phyloP scores from a whole-genome alignment of 495 filamentous ascomycete species.

The Tuber microsphaerosporum region DNA sequence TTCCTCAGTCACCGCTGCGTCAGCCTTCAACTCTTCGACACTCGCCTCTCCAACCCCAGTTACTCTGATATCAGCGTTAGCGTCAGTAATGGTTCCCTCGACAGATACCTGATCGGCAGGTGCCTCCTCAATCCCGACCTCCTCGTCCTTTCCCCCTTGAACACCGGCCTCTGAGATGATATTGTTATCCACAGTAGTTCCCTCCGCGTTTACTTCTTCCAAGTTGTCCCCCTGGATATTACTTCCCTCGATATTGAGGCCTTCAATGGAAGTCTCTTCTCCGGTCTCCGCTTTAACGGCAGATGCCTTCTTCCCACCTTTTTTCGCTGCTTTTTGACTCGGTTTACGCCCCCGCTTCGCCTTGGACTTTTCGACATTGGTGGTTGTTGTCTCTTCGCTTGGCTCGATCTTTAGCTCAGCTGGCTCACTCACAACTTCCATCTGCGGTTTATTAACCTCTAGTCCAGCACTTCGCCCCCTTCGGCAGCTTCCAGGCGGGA shows the following conservation, averaged over 20 bases:
- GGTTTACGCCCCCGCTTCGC: constrained; percentile 2
- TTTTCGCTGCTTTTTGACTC: not conserved
- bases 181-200: not conserved
- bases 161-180: not conserved
- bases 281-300: not conserved
- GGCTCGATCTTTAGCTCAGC: not conserved
- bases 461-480: constrained; percentile 3
- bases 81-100: not conserved
- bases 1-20: not conserved
- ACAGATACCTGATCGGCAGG: not conserved
- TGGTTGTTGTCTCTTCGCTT: not conserved
- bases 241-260: not conserved
- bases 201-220: not conserved
- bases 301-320: not conserved
- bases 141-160: not conserved
- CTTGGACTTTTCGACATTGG: not conserved
- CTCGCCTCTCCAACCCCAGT: not conserved
- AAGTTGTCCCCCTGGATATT: not conserved
- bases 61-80: not conserved
- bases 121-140: not conserved
- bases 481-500: not conserved
- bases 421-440: not conserved
- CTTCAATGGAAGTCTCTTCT: not conserved
- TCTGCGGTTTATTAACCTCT: not conserved
- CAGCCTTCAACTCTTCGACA: not conserved